Percentiles rank a stretch among this genome's conserved stretches.
Evolutionary conservation across 75 land plant species (phyloP).

Genomic region (Gnetum montanum): DNA sequence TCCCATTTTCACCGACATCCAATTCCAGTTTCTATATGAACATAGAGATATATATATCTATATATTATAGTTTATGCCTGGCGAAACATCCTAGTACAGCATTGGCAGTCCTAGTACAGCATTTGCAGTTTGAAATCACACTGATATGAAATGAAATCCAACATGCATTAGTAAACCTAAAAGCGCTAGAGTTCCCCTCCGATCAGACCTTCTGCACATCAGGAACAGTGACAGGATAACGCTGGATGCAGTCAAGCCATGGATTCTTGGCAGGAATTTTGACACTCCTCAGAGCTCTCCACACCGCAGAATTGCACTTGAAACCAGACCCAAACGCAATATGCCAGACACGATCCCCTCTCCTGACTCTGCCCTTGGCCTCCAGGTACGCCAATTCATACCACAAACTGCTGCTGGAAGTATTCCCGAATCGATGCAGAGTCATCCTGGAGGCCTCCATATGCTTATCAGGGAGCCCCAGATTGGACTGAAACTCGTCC

Average conservation of each 20-base stretch:
- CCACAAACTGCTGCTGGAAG: slow-evolving; percentile 62
- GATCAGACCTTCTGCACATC: slow-evolving; percentile 36
- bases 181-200: too few species aligned
- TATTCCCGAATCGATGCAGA: slow-evolving; percentile 68
- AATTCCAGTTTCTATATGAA: too few species aligned
- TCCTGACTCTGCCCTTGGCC: slow-evolving; percentile 58
- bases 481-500: slow-evolving; percentile 69
- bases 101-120: too few species aligned
- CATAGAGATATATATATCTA: too few species aligned
- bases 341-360: slow-evolving; percentile 63
- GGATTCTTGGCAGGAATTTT: slow-evolving; percentile 32
- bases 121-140: too few species aligned
- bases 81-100: too few species aligned
- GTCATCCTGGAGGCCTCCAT: slow-evolving; percentile 82
- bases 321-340: slow-evolving; percentile 73
- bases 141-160: too few species aligned
- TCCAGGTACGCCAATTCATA: slow-evolving; percentile 66
- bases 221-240: slow-evolving; percentile 59
- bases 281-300: slow-evolving; percentile 44
- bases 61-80: too few species aligned
- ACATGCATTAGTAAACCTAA: too few species aligned
- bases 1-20: too few species aligned
- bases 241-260: slow-evolving; percentile 57
- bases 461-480: slow-evolving; percentile 41
- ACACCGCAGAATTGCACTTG: slow-evolving; percentile 84